Evolutionary conservation across 129 eudicot genomes (phyloP).

Genomic region (Artemisia tridentata): DNA sequence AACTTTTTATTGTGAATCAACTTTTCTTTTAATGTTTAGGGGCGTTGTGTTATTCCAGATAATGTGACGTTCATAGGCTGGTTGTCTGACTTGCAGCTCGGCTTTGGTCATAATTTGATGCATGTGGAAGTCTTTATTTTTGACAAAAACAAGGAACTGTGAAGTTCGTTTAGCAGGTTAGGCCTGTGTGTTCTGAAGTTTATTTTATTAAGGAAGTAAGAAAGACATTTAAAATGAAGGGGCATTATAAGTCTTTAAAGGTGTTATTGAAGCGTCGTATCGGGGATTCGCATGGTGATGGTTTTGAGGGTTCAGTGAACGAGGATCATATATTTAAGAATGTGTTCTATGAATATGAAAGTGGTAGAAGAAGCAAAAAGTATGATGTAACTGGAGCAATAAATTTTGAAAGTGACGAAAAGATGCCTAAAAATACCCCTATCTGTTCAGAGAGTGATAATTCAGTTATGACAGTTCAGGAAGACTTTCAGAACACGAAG

Average conservation of each 20-base stretch:
- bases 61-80: constrained; percentile 12
- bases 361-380: constrained; percentile 34
- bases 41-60: constrained; percentile 23
- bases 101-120: constrained; percentile 15
- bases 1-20: background rate
- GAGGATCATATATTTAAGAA: constrained; percentile 56
- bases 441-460: constrained; percentile 53
- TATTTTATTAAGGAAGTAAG: constrained; percentile 27
- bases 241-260: constrained; percentile 30
- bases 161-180: no score
- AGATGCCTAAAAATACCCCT: constrained; percentile 32
- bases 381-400: constrained; percentile 41
- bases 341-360: constrained; percentile 55
- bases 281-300: constrained; percentile 56
- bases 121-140: constrained; percentile 4
- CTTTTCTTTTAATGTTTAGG: no score
- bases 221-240: constrained; percentile 30
- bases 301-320: constrained; percentile 64
- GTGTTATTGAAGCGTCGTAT: constrained; percentile 43
- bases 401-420: constrained; percentile 31
- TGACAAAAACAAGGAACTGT: constrained; percentile 5
- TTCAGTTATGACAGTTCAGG: constrained; percentile 57
- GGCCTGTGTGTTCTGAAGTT: constrained; percentile 12
- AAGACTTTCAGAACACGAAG: constrained; percentile 33
- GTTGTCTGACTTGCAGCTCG: constrained; percentile 9